Conservation (phyloP, 2,329 filamentous ascomycete genomes). For the Penicillium psychrosexuale region DNA sequence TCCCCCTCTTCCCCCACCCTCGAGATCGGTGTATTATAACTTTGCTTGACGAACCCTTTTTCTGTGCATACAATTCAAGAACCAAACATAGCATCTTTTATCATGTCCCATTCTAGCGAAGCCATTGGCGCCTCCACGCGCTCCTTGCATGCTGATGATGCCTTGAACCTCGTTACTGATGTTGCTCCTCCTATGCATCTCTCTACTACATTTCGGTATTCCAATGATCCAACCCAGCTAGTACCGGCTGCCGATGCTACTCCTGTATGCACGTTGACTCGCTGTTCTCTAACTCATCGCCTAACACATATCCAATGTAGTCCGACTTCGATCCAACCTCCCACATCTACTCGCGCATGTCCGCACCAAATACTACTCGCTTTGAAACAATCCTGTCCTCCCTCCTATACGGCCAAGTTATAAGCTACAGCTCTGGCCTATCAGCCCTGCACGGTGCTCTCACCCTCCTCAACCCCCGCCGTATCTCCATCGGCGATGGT, state of each 20-base stretch:
- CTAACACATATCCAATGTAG: slow-evolving; percentile 13
- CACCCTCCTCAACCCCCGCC: slow-evolving; percentile 76
- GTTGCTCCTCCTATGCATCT: slow-evolving; percentile 88
- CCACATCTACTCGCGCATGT: slow-evolving; percentile 80
- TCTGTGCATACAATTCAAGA: slow-evolving; percentile 21
- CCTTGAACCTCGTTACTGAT: slow-evolving; percentile 68
- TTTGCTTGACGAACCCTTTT: slow-evolving; percentile 2
- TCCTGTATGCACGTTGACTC: slow-evolving; percentile 44
- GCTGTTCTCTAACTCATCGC: background rate
- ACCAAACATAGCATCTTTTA: slow-evolving; percentile 19
- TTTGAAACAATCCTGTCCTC: slow-evolving; percentile 78
- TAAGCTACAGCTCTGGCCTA: slow-evolving; percentile 83
- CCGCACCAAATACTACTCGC: slow-evolving; percentile 75
- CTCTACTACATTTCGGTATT: slow-evolving; percentile 87
- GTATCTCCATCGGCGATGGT: slow-evolving; percentile 76
- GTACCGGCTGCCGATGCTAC: slow-evolving; percentile 50
- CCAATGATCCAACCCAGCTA: slow-evolving; percentile 65
- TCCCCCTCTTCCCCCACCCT: slow-evolving; percentile 3
- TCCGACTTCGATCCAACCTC: slow-evolving; percentile 31
- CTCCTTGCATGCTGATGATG: slow-evolving; percentile 79
- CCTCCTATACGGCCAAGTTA: slow-evolving; percentile 61
- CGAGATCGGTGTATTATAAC: slow-evolving; percentile 16
- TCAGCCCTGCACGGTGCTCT: slow-evolving; percentile 85
- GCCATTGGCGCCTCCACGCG: slow-evolving; percentile 57
- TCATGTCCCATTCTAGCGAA: slow-evolving; percentile 27